These are phyloP conservation scores for Monilinia aucupariae DNA, from an alignment of 2,329 filamentous ascomycete genomes.

Conservation along the genomic window DNA sequence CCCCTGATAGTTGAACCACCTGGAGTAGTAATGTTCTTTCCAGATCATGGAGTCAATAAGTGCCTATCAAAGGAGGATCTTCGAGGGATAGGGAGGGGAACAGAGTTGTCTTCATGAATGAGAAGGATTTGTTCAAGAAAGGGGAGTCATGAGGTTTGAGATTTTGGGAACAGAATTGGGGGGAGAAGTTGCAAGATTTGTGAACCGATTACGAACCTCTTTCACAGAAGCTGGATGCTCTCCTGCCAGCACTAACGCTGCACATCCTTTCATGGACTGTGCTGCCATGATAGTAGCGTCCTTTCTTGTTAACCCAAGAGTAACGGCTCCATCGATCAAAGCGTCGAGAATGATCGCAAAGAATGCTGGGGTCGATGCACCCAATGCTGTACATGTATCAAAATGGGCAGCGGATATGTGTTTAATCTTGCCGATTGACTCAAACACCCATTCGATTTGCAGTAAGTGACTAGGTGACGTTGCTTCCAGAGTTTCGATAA, in stretches of 20 bases:
- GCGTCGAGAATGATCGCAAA: slow-evolving; percentile 15
- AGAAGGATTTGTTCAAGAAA: no score
- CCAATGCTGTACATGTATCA: slow-evolving; percentile 38
- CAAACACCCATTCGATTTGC: slow-evolving; percentile 3
- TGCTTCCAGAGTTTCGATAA: slow-evolving; percentile 3
- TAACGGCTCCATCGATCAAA: slow-evolving; percentile 15
- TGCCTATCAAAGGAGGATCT: no score
- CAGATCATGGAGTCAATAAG: no score
- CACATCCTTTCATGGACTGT: slow-evolving; percentile 46
- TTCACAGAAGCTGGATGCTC: slow-evolving; percentile 49
- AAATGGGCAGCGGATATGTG: slow-evolving; percentile 2
- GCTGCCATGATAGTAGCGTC: slow-evolving; percentile 45
- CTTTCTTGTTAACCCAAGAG: slow-evolving; percentile 46
- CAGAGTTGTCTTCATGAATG: no score
- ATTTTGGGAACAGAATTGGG: no score
- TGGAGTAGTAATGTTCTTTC: slow-evolving; percentile 33
- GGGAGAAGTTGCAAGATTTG: no score
- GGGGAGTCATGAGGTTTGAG: no score
- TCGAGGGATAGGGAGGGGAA: no score
- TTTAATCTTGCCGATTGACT: slow-evolving; percentile 10
- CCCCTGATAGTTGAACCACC: slow-evolving; percentile 12
- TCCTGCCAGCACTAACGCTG: slow-evolving; percentile 45
- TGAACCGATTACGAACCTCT: slow-evolving; percentile 18
- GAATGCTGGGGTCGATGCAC: slow-evolving; percentile 14
- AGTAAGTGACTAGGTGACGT: neutral